Conservation (phyloP, 805 yeast species). For the Jamesozyma hellenica region DNA sequence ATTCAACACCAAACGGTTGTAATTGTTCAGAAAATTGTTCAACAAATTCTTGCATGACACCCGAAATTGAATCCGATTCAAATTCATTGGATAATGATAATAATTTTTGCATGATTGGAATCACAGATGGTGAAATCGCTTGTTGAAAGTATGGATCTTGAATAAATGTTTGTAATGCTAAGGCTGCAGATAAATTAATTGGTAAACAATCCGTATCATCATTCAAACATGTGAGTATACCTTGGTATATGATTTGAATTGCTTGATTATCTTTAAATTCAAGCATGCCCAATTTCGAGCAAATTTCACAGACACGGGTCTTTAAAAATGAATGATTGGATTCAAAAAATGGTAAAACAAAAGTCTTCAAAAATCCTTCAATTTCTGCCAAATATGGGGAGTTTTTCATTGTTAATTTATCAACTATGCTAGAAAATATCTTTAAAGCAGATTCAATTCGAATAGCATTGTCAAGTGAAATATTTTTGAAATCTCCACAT, state of each 20-base stretch:
- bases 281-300: constrained; percentile 55
- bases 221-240: constrained; percentile 35
- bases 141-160: constrained; percentile 55
- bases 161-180: constrained; percentile 75
- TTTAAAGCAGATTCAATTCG: constrained; percentile 73
- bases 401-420: constrained; percentile 41
- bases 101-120: constrained; percentile 74
- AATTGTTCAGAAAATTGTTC: constrained; percentile 79
- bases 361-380: constrained; percentile 54
- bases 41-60: constrained; percentile 92
- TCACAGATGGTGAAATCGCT: constrained; percentile 55
- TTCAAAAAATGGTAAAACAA: constrained; percentile 62
- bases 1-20: constrained; percentile 80
- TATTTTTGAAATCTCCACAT: constrained; percentile 13
- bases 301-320: constrained; percentile 62
- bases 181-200: constrained; percentile 72
- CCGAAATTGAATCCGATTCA: constrained; percentile 79
- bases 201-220: constrained; percentile 45
- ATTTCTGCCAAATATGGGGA: constrained; percentile 54
- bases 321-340: constrained; percentile 57
- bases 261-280: constrained; percentile 35
- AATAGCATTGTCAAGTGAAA: constrained; percentile 42
- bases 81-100: constrained; percentile 65
- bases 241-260: constrained; percentile 35
- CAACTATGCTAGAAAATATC: constrained; percentile 64